phyloP scores from a whole-genome alignment of 441 rosid species.

The Erodium chrysanthum region DNA sequence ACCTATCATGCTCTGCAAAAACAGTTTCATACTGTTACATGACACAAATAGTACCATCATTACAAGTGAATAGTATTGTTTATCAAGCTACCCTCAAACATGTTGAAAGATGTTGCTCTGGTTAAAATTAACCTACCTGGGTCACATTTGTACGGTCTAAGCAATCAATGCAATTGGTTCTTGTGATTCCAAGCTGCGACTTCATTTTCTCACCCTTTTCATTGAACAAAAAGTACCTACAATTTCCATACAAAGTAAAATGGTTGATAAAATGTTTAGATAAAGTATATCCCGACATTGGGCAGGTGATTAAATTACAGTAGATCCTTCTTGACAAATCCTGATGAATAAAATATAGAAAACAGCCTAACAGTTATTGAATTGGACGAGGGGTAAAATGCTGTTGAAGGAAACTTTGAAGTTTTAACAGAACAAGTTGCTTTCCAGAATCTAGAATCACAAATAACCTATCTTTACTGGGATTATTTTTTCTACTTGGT shows the following conservation, averaged over 20 bases:
- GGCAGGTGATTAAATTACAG: background rate
- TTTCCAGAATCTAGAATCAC: background rate
- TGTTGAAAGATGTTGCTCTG: background rate
- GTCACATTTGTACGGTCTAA: conserved; percentile 98
- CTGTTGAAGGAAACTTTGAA: background rate
- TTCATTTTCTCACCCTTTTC: conserved; percentile 92
- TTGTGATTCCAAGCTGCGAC: conserved; percentile 82
- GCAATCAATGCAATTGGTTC: conserved; percentile 98
- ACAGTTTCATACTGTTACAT: conserved; percentile 15
- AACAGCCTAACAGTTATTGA: background rate
- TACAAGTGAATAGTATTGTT: background rate
- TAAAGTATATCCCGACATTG: background rate
- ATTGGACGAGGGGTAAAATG: background rate
- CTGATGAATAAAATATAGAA: background rate
- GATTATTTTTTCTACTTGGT: background rate
- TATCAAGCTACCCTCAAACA: background rate
- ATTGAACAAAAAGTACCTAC: conserved; percentile 72
- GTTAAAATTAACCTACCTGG: conserved; percentile 45
- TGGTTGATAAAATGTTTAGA: background rate
- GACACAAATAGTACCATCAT: conserved; percentile 15
- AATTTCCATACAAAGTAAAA: conserved; percentile 16
- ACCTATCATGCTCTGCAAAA: conserved; percentile 87
- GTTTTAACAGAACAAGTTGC: background rate
- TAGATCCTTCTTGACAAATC: background rate
- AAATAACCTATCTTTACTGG: background rate